Percentiles rank a stretch among this genome's conserved stretches.
Evolutionary conservation across 768 basidiomycete species (phyloP).

Genomic region (Rhodotorula babjevae): DNA sequence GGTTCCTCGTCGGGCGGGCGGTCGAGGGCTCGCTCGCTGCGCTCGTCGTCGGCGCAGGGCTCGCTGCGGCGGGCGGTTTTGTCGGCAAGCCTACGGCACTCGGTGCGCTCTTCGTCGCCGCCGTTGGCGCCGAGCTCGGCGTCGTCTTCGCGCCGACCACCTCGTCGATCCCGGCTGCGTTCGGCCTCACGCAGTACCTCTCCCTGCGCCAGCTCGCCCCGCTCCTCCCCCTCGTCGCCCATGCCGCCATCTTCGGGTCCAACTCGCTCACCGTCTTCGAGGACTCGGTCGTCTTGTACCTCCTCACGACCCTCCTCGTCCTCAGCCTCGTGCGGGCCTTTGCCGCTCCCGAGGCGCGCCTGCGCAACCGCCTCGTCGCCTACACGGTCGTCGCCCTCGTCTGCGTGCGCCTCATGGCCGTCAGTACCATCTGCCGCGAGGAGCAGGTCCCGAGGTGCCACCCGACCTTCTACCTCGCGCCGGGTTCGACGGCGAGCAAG

Average conservation of each 20-base stretch:
- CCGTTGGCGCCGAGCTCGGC: slow-evolving; percentile 17
- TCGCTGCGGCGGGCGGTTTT: slow-evolving; percentile 3
- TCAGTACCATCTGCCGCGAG: slow-evolving; percentile 85
- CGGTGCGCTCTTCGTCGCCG: slow-evolving; percentile 11
- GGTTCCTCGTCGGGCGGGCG: slow-evolving; percentile 26
- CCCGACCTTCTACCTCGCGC: slow-evolving; percentile 71
- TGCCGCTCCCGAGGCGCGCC: slow-evolving; percentile 61
- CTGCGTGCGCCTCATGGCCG: slow-evolving; percentile 68
- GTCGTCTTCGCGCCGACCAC: slow-evolving; percentile 10
- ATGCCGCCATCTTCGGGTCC: slow-evolving; percentile 72
- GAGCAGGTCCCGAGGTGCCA: slow-evolving; percentile 86
- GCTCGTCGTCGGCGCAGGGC: neutral
- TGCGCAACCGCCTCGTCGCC: slow-evolving; percentile 69
- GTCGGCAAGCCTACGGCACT: slow-evolving; percentile 5
- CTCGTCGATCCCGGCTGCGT: neutral
- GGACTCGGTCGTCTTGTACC: slow-evolving; percentile 72
- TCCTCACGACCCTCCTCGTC: slow-evolving; percentile 59
- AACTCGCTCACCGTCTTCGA: slow-evolving; percentile 99
- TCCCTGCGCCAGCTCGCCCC: slow-evolving; percentile 11
- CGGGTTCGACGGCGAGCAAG: slow-evolving; percentile 52
- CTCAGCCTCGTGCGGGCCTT: slow-evolving; percentile 62
- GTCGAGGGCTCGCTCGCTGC: slow-evolving; percentile 30
- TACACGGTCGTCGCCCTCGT: slow-evolving; percentile 64
- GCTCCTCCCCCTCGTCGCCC: slow-evolving; percentile 58
- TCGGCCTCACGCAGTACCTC: neutral